A percentile compares a stretch with the other conserved stretches of the same genome.
Evolutionary conservation across 2,329 filamentous ascomycete species (phyloP).

Genomic region (Fusarium musae): DNA sequence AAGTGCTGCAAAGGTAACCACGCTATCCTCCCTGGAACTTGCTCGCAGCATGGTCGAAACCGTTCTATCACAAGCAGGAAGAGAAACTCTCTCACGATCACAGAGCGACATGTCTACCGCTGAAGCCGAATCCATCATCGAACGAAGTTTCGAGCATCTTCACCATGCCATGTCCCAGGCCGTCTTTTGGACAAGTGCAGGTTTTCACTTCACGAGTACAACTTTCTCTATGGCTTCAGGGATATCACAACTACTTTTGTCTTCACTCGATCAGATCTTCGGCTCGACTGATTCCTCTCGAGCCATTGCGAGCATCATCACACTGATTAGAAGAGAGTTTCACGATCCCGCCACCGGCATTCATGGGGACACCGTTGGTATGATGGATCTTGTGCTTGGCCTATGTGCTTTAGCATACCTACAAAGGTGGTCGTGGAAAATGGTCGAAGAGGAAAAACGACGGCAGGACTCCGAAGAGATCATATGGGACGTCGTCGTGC

Average conservation of each 20-base stretch:
- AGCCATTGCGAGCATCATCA: slow-evolving; percentile 74
- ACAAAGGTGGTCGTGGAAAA: slow-evolving; percentile 65
- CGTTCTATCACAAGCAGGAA: slow-evolving; percentile 63
- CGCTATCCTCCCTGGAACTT: slow-evolving; percentile 67
- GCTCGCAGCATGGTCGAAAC: slow-evolving; percentile 65
- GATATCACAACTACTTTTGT: slow-evolving; percentile 67
- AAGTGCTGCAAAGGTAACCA: slow-evolving; percentile 65
- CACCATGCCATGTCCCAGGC: slow-evolving; percentile 68
- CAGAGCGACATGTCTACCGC: slow-evolving; percentile 59
- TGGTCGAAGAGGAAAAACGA: slow-evolving; percentile 61
- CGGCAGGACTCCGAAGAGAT: slow-evolving; percentile 64
- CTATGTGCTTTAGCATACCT: slow-evolving; percentile 71
- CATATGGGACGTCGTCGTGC: slow-evolving; percentile 74
- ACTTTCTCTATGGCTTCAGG: slow-evolving; percentile 66
- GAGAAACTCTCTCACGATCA: slow-evolving; percentile 59
- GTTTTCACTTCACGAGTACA: slow-evolving; percentile 68
- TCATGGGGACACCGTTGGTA: slow-evolving; percentile 68
- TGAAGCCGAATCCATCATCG: slow-evolving; percentile 67
- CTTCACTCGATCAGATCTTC: slow-evolving; percentile 71
- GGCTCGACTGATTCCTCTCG: slow-evolving; percentile 76
- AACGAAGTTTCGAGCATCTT: slow-evolving; percentile 65
- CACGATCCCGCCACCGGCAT: slow-evolving; percentile 70
- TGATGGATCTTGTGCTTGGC: slow-evolving; percentile 70
- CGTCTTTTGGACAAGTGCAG: slow-evolving; percentile 70
- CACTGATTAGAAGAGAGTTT: slow-evolving; percentile 71